phyloP scores from a whole-genome alignment of 805 yeast species.

The Pichia kluyveri region DNA sequence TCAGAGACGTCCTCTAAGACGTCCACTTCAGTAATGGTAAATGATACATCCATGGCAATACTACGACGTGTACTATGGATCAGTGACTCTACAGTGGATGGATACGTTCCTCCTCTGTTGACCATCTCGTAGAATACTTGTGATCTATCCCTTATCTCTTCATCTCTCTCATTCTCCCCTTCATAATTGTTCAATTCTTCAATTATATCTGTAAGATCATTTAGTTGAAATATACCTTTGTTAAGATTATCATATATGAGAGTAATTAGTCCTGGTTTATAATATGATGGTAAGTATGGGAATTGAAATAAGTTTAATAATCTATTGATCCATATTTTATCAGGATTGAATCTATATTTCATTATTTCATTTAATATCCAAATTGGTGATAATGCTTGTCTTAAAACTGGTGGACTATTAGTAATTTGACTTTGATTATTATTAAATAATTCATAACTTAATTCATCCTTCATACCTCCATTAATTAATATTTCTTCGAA shows the following conservation, averaged over 20 bases:
- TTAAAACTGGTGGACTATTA: conserved; percentile 35
- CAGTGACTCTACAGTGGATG: conserved; percentile 9
- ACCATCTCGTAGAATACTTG: no score
- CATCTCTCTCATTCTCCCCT: conserved; percentile 8
- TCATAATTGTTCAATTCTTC: conserved; percentile 20
- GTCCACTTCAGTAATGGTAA: no score
- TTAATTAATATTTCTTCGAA: conserved; percentile 51
- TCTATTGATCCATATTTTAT: conserved; percentile 16
- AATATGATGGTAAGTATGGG: conserved; percentile 44
- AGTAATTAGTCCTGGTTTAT: conserved; percentile 39
- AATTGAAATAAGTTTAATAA: conserved; percentile 36
- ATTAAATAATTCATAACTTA: neutral
- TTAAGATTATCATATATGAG: conserved; percentile 33
- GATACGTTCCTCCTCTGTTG: conserved; percentile 4
- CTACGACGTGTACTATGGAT: conserved; percentile 16
- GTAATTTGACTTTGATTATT: conserved; percentile 11
- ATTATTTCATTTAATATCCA: conserved; percentile 50
- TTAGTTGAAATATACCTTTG: conserved; percentile 12
- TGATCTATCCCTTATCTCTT: neutral
- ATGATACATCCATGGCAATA: conserved; percentile 21
- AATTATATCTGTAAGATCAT: conserved; percentile 18
- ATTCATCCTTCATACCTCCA: conserved; percentile 31
- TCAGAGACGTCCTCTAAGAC: no score
- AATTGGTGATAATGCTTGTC: conserved; percentile 65
- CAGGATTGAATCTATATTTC: conserved; percentile 16